Conservation (phyloP, 306 rosid species). For the Casuarina glauca region DNA sequence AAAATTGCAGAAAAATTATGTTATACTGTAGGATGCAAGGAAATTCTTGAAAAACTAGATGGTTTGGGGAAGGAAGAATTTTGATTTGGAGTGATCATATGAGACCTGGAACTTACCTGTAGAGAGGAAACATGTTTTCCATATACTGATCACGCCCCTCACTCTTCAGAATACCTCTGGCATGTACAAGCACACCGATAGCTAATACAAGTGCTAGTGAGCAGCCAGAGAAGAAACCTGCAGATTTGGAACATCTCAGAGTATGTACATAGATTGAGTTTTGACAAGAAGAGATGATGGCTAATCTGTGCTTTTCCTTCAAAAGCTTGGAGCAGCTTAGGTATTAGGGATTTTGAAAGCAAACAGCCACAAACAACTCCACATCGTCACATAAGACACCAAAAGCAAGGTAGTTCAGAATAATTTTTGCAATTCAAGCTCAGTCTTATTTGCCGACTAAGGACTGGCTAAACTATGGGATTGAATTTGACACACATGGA, state of each 20-base stretch:
- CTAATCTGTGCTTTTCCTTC: not conserved
- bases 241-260: conserved; percentile 2
- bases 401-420: no score
- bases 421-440: no score
- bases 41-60: no score
- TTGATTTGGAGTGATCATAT: no score
- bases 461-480: no score
- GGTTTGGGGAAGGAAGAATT: no score
- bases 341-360: no score
- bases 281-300: not conserved
- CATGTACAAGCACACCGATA: conserved; percentile 48
- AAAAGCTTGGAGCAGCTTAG: not conserved
- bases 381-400: no score
- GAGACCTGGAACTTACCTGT: conserved; percentile 42
- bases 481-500: no score
- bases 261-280: not conserved
- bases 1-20: conserved; percentile 6
- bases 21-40: not conserved
- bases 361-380: no score
- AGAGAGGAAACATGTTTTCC: conserved; percentile 73
- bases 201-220: conserved; percentile 53
- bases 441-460: no score
- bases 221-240: conserved; percentile 57
- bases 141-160: conserved; percentile 38
- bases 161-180: conserved; percentile 46